Evolutionary conservation across 495 filamentous ascomycete species (phyloP).

Genomic region (Penicillium herquei): DNA sequence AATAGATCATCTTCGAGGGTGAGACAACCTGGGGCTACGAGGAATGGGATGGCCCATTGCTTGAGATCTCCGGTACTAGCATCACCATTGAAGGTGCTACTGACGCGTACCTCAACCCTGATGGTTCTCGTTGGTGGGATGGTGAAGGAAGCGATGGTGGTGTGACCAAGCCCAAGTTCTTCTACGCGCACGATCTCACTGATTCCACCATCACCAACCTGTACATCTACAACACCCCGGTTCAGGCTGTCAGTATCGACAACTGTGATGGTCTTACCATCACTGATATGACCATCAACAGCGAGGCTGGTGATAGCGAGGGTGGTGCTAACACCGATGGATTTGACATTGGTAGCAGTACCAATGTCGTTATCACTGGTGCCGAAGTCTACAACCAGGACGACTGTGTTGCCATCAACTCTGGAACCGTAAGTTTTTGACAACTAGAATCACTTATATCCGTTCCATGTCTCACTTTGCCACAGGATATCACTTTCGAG

Average conservation of each 20-base stretch:
- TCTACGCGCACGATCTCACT: slow-evolving; percentile 48
- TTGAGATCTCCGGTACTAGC: slow-evolving; percentile 45
- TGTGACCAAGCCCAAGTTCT: slow-evolving; percentile 59
- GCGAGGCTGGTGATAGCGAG: slow-evolving; percentile 51
- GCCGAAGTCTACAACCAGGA: slow-evolving; percentile 63
- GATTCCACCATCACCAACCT: slow-evolving; percentile 43
- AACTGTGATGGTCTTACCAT: slow-evolving; percentile 46
- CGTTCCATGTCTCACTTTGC: not conserved
- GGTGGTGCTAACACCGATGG: slow-evolving; percentile 68
- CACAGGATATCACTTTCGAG: slow-evolving; percentile 46
- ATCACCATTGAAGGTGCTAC: slow-evolving; percentile 45
- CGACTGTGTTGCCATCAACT: slow-evolving; percentile 66
- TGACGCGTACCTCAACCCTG: slow-evolving; percentile 40
- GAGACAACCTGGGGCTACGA: slow-evolving; percentile 52
- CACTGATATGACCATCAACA: slow-evolving; percentile 57
- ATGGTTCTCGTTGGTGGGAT: slow-evolving; percentile 52
- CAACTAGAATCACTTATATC: not conserved
- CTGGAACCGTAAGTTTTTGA: slow-evolving; percentile 17
- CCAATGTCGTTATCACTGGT: slow-evolving; percentile 51
- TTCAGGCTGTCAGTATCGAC: slow-evolving; percentile 62
- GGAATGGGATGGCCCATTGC: slow-evolving; percentile 51
- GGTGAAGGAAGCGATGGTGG: slow-evolving; percentile 52
- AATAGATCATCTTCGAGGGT: slow-evolving; percentile 51
- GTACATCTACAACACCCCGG: slow-evolving; percentile 57
- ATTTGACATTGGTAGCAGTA: slow-evolving; percentile 58